A percentile compares a stretch with the other conserved stretches of the same genome.
These are phyloP conservation scores for Phaeosphaeriaceae sp. DNA, from an alignment of 2,329 filamentous ascomycete species.

Conservation along the genomic window DNA sequence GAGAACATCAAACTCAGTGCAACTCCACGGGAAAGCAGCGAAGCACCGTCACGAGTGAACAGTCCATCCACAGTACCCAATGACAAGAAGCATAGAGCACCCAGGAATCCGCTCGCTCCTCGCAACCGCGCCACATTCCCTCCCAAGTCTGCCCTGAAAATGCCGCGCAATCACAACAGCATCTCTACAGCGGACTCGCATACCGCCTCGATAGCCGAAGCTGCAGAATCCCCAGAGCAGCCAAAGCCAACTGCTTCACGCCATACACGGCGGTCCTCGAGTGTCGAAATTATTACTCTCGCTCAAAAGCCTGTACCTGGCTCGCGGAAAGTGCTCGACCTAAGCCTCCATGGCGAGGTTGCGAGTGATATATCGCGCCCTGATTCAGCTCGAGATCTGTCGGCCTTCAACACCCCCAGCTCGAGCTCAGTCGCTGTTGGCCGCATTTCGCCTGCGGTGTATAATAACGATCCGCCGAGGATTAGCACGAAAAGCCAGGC, in stretches of 20 bases:
- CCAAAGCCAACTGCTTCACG: background rate
- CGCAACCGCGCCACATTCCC: conserved; percentile 11
- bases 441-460: too few relatives aligned
- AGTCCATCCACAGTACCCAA: background rate
- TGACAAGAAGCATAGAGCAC: background rate
- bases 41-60: background rate
- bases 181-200: background rate
- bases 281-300: conserved; percentile 27
- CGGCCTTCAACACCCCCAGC: background rate
- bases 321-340: conserved; percentile 15
- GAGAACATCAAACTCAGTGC: background rate
- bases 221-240: conserved; percentile 2
- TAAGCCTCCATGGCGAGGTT: conserved; percentile 14
- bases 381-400: background rate
- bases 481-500: background rate
- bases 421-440: background rate
- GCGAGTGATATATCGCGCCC: background rate
- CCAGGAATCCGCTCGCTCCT: conserved; percentile 1
- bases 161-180: background rate
- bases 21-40: background rate
- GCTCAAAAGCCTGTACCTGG: conserved; percentile 12
- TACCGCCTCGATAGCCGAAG: conserved; percentile 4
- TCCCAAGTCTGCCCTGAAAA: conserved; percentile 7
- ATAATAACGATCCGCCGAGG: background rate
- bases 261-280: conserved; percentile 12